phyloP scores from a whole-genome alignment of 768 basidiomycete genomes.

The Aureoboletus auriporus region DNA sequence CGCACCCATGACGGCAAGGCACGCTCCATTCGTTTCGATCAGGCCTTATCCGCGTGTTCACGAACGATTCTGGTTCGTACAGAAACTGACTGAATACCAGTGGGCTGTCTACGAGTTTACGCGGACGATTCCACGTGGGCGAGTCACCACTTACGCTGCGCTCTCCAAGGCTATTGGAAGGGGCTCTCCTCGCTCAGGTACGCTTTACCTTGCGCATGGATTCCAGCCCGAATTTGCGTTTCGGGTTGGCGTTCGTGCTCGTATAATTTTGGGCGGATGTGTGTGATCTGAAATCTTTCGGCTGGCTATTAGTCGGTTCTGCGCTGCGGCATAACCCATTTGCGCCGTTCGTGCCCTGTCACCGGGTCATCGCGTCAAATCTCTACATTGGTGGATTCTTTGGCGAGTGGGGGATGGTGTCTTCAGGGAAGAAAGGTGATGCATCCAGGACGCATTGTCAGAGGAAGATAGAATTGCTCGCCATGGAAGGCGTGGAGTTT shows the following conservation, averaged over 20 bases:
- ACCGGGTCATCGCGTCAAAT: slow-evolving; percentile 62
- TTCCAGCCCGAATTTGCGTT: background rate
- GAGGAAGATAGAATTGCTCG: slow-evolving; percentile 47
- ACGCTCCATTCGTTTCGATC: background rate
- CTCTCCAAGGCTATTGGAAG: slow-evolving; percentile 44
- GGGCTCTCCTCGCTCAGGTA: slow-evolving; percentile 63
- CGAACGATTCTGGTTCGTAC: background rate
- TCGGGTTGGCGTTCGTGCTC: too few species aligned
- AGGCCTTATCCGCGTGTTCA: too few species aligned
- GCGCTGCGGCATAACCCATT: slow-evolving; percentile 66
- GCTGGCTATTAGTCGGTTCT: slow-evolving; percentile 44
- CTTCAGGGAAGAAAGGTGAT: slow-evolving; percentile 7
- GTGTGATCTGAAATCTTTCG: background rate
- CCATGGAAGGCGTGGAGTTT: slow-evolving; percentile 52
- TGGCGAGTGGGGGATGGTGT: slow-evolving; percentile 51
- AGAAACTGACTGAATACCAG: slow-evolving; percentile 50
- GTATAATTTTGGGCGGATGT: background rate
- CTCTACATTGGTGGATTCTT: slow-evolving; percentile 59
- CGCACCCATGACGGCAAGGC: slow-evolving; percentile 28
- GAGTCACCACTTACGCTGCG: slow-evolving; percentile 55
- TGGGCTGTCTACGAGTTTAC: slow-evolving; percentile 61
- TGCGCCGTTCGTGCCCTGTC: slow-evolving; percentile 64
- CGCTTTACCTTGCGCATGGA: slow-evolving; percentile 9
- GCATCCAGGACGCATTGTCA: slow-evolving; percentile 36
- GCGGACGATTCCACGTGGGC: slow-evolving; percentile 45